Evolutionary conservation across 2,329 filamentous ascomycete genomes (phyloP).

Genomic region (Alternaria dauci): DNA sequence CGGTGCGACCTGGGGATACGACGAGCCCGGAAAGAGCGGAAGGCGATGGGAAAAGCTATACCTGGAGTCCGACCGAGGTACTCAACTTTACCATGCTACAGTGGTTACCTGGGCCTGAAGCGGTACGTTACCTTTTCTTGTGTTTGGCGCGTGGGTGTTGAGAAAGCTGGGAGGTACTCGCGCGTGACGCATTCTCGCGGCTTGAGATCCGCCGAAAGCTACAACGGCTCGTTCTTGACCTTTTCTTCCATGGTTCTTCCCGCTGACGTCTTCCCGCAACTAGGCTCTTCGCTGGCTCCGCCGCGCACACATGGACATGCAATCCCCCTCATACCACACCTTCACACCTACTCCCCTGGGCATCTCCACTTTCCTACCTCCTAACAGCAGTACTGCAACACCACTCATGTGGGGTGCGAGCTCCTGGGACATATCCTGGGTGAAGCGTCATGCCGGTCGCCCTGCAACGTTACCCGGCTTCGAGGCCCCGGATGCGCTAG

Average conservation of each 20-base stretch:
- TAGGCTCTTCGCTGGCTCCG: conserved; percentile 54
- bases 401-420: conserved; percentile 52
- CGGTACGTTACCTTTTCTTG: conserved; percentile 14
- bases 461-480: conserved; percentile 49
- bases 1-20: conserved; percentile 3
- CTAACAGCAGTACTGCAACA: conserved; percentile 25
- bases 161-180: background rate
- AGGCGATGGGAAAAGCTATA: conserved; percentile 4
- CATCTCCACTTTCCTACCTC: conserved; percentile 50
- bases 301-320: conserved; percentile 45
- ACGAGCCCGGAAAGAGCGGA: conserved; percentile 1
- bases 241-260: background rate
- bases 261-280: background rate
- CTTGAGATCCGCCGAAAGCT: background rate
- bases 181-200: background rate
- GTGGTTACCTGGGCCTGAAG: conserved; percentile 72
- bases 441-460: conserved; percentile 46
- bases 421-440: conserved; percentile 49
- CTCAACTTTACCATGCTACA: conserved; percentile 63
- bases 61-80: conserved; percentile 57
- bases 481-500: conserved; percentile 53
- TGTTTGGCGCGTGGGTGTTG: background rate
- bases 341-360: conserved; percentile 49
- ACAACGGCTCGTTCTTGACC: background rate
- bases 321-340: conserved; percentile 16